Evolutionary conservation across 345 rosid genomes (phyloP).

Genomic region (Brassica juncea): DNA sequence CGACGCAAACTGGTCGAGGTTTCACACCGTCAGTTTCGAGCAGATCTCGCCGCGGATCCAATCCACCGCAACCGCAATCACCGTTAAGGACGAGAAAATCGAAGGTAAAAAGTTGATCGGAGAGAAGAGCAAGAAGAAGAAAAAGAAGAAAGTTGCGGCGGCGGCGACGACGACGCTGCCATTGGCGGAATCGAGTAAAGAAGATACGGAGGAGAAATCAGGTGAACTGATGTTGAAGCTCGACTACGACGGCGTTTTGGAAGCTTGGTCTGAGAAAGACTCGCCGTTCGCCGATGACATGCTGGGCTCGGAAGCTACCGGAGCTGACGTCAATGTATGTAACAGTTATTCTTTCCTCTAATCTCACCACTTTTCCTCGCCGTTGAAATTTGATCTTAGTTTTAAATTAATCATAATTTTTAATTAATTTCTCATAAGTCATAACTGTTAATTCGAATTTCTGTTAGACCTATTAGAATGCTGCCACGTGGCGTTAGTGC

Average conservation of each 20-base stretch:
- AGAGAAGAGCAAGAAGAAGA: conserved; percentile 39
- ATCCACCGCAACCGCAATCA: not conserved
- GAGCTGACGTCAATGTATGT: conserved; percentile 73
- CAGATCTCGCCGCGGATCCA: conserved; percentile 68
- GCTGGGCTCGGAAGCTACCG: conserved; percentile 47
- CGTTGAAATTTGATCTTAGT: no score
- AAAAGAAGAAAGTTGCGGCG: conserved; percentile 48
- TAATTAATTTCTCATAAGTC: not conserved
- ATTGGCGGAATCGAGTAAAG: conserved; percentile 35
- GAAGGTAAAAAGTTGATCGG: conserved; percentile 9
- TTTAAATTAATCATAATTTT: not conserved
- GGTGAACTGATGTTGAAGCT: conserved; percentile 57
- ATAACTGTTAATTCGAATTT: conserved; percentile 7
- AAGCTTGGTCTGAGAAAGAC: conserved; percentile 72
- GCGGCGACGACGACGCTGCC: conserved; percentile 17
- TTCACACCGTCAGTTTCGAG: conserved; percentile 60
- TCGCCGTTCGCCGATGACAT: conserved; percentile 66
- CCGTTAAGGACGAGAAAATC: not conserved
- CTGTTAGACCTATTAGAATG: not conserved
- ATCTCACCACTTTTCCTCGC: no score
- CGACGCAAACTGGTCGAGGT: conserved; percentile 49
- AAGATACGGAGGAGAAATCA: conserved; percentile 34
- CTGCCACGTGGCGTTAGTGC: conserved; percentile 13
- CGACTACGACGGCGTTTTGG: conserved; percentile 68
- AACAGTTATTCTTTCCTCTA: not conserved